These are phyloP conservation scores for Penicillium sp. DNA, from an alignment of 2,329 filamentous ascomycete genomes.

Conservation along the genomic window DNA sequence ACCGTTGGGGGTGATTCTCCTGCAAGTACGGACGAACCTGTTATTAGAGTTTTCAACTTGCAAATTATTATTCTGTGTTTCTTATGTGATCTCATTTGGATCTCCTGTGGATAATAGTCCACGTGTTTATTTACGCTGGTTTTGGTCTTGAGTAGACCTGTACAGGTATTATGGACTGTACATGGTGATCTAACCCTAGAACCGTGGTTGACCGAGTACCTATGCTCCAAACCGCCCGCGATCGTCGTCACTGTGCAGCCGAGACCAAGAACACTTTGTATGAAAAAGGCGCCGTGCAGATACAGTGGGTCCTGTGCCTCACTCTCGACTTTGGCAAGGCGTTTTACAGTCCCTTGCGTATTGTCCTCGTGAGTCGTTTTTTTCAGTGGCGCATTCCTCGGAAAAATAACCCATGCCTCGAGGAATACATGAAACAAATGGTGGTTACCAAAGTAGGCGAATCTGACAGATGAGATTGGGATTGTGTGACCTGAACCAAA, in stretches of 20 bases:
- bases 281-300: conserved; percentile 15
- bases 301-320: conserved; percentile 4
- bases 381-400: conserved; percentile 19
- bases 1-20: conserved; percentile 14
- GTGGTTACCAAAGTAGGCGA: background rate
- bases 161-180: too few relatives aligned
- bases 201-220: background rate
- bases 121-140: too few relatives aligned
- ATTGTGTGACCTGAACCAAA: background rate
- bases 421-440: background rate
- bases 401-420: background rate
- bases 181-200: too few relatives aligned
- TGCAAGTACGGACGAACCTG: conserved; percentile 23
- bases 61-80: background rate
- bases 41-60: conserved; percentile 1
- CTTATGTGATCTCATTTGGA: background rate
- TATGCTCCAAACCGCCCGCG: background rate
- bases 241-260: conserved; percentile 10
- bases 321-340: background rate
- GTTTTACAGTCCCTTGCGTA: conserved; percentile 19
- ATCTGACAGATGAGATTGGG: background rate
- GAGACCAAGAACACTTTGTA: background rate
- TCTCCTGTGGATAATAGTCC: too few relatives aligned
- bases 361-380: conserved; percentile 18
- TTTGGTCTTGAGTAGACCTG: too few relatives aligned